phyloP scores from a whole-genome alignment of 805 yeast species.

The Kuraishia ogatae region DNA sequence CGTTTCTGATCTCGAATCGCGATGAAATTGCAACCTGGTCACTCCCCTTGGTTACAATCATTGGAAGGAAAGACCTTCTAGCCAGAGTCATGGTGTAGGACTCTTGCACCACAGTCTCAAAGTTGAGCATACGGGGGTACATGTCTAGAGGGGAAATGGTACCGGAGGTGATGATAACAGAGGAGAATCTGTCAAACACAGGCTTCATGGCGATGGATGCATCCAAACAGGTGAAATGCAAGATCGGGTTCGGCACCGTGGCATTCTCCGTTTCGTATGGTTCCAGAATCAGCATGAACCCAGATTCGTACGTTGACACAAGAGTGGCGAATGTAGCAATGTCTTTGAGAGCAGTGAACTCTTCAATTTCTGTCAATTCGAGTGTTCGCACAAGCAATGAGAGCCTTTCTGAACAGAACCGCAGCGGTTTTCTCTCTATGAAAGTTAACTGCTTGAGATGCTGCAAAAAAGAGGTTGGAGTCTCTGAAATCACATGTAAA shows the following conservation, averaged over 20 bases:
- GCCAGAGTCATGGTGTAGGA: constrained; percentile 95
- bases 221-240: constrained; percentile 90
- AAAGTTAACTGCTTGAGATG: constrained; percentile 90
- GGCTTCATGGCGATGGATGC: constrained; percentile 98
- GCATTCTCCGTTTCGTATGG: constrained; percentile 92
- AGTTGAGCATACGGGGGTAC: constrained; percentile 96
- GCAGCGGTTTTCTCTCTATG: constrained; percentile 83
- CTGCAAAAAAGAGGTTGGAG: constrained; percentile 86
- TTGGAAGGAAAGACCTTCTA: constrained; percentile 84
- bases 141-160: constrained; percentile 97
- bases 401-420: constrained; percentile 88
- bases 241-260: constrained; percentile 93
- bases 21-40: constrained; percentile 97
- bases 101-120: constrained; percentile 88
- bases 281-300: constrained; percentile 85
- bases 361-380: constrained; percentile 83
- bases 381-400: constrained; percentile 83
- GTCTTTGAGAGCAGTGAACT: constrained; percentile 86
- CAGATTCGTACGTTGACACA: constrained; percentile 90
- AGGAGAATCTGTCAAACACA: constrained; percentile 84
- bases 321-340: constrained; percentile 95
- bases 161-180: constrained; percentile 94
- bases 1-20: constrained; percentile 92
- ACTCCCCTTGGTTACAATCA: constrained; percentile 94
- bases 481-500: constrained; percentile 93